Evolutionary conservation across 768 basidiomycete genomes (phyloP).

Genomic region (Grammothele lineata): DNA sequence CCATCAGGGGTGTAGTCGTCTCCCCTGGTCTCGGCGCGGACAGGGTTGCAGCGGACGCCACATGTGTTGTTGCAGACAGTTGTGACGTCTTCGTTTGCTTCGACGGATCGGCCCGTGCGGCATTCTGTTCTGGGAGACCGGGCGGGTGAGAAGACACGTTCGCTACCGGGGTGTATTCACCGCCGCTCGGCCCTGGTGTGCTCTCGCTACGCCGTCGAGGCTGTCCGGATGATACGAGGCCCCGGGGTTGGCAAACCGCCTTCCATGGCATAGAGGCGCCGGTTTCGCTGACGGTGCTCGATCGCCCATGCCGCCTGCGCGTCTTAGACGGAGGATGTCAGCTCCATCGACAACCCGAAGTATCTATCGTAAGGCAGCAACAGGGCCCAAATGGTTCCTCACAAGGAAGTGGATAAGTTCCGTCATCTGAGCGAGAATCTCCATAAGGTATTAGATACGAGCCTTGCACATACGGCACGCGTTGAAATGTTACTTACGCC

Average conservation of each 20-base stretch:
- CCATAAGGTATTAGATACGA: constrained; percentile 71
- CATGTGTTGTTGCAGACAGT: constrained; percentile 23
- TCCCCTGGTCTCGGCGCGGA: constrained; percentile 21
- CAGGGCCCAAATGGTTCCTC: constrained; percentile 52
- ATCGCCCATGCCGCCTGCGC: constrained; percentile 39
- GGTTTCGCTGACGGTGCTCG: constrained; percentile 32
- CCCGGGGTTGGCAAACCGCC: neutral
- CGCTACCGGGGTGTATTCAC: too few relatives aligned
- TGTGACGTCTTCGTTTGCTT: constrained; percentile 56
- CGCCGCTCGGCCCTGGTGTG: constrained; percentile 3
- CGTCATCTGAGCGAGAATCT: constrained; percentile 77
- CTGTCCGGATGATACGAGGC: neutral
- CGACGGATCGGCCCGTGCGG: constrained; percentile 45
- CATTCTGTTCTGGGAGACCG: too few relatives aligned
- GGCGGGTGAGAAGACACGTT: constrained; percentile 34
- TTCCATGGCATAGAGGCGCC: too few relatives aligned
- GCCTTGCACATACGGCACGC: too few relatives aligned
- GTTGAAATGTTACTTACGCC: constrained; percentile 53
- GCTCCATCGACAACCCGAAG: neutral
- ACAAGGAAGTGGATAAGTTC: constrained; percentile 68
- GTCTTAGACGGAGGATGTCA: constrained; percentile 27
- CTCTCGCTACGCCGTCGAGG: constrained; percentile 4
- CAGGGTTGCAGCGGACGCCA: constrained; percentile 26
- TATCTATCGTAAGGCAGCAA: constrained; percentile 43
- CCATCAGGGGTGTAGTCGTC: constrained; percentile 24